Percentiles rank a stretch among this genome's conserved stretches.
Evolutionary conservation across 2,329 filamentous ascomycete species (phyloP).

Genomic region (Claviceps spartinae): DNA sequence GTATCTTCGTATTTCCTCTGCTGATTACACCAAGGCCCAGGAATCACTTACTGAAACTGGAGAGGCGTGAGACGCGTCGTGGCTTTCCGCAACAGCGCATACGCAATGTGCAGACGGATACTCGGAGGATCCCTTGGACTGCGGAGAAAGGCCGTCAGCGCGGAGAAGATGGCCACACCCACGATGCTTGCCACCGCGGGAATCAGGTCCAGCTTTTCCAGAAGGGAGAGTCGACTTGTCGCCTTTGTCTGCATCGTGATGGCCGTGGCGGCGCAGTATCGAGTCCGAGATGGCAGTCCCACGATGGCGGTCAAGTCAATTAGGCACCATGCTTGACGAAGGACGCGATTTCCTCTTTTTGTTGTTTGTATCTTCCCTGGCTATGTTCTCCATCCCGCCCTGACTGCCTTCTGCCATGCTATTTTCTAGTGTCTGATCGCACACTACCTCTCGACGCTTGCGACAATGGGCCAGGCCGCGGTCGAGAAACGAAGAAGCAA

Average conservation of each 20-base stretch:
- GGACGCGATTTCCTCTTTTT: not conserved
- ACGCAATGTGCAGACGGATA: slow-evolving; percentile 11
- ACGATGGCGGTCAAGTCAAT: not conserved
- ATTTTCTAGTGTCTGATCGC: not conserved
- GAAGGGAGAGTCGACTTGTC: slow-evolving; percentile 5
- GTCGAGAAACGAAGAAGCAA: no score
- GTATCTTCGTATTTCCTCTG: no score
- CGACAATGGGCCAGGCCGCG: no score
- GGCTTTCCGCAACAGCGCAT: slow-evolving; percentile 10
- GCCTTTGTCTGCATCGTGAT: not conserved
- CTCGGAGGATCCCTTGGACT: slow-evolving; percentile 9
- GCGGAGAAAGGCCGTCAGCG: slow-evolving; percentile 8
- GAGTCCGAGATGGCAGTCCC: not conserved
- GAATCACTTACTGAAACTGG: slow-evolving; percentile 9
- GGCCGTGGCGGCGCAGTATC: no score
- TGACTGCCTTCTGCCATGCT: not conserved
- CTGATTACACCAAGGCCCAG: no score
- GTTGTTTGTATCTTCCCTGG: not conserved
- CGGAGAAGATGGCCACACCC: slow-evolving; percentile 4
- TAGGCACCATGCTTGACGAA: no score
- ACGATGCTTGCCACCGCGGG: slow-evolving; percentile 8
- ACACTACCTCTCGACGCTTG: no score
- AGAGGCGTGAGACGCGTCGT: slow-evolving; percentile 8
- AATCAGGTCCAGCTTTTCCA: slow-evolving; percentile 9
- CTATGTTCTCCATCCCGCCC: not conserved